A percentile compares a stretch with the other conserved stretches of the same genome.
Conservation (phyloP, 2,329 filamentous ascomycete species). For the Phyllachora maydis region DNA sequence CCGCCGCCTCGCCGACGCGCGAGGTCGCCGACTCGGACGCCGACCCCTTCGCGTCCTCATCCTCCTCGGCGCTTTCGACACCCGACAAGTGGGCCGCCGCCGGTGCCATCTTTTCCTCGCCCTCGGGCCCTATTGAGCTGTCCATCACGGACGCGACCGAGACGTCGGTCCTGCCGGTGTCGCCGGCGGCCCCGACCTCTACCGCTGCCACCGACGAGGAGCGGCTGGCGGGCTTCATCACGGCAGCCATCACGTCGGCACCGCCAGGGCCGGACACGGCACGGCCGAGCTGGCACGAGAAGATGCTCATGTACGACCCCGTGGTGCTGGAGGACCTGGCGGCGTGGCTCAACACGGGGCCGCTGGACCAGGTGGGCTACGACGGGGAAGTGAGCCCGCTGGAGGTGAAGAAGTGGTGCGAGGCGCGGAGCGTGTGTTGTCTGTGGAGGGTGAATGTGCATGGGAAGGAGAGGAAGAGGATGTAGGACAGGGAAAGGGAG, state of each 20-base stretch:
- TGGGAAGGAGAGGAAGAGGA: constrained; percentile 32
- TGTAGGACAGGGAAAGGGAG: no score
- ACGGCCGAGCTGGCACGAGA: constrained; percentile 64
- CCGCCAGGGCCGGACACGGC: constrained; percentile 25
- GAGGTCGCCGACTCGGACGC: constrained; percentile 32
- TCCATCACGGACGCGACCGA: constrained; percentile 23
- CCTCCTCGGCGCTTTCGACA: no score
- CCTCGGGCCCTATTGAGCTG: constrained; percentile 18
- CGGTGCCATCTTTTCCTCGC: constrained; percentile 19
- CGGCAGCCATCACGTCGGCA: constrained; percentile 27
- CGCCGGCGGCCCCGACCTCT: no score
- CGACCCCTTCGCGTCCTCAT: constrained; percentile 12
- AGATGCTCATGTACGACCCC: constrained; percentile 84
- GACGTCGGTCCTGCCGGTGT: constrained; percentile 15
- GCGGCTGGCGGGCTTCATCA: constrained; percentile 29
- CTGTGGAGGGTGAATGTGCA: constrained; percentile 40
- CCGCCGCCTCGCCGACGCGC: no score
- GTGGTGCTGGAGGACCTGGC: constrained; percentile 75
- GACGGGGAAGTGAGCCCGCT: constrained; percentile 40
- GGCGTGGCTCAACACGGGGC: constrained; percentile 58
- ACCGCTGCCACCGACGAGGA: constrained; percentile 23
- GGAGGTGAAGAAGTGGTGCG: constrained; percentile 78
- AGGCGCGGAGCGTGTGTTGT: constrained; percentile 70
- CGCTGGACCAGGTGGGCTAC: constrained; percentile 38
- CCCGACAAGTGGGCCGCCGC: no score